Percentiles rank a stretch among this genome's conserved stretches.
Conservation (phyloP, 2,329 filamentous ascomycete species). For the Alternaria gansuensis region DNA sequence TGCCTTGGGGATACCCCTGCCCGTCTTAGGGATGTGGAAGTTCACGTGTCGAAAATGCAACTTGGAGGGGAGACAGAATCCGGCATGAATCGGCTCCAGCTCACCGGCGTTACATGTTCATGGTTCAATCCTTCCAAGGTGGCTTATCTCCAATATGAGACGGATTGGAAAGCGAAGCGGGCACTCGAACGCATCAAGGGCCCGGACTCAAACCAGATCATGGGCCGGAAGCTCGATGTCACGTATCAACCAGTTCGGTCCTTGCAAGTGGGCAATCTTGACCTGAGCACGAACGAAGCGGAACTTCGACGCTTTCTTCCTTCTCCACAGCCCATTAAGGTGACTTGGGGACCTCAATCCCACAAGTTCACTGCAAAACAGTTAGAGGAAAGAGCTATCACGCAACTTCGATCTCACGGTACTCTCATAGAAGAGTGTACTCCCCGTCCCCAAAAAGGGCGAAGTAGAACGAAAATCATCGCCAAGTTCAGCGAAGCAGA, state of each 20-base stretch:
- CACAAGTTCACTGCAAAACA: slow-evolving; percentile 1
- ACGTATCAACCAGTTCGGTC: slow-evolving; percentile 1
- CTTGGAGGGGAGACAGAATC: slow-evolving; percentile 8
- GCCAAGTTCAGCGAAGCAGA: slow-evolving; percentile 6
- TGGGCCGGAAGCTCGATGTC: slow-evolving; percentile 2
- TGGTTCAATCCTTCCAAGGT: slow-evolving; percentile 12
- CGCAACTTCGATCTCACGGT: slow-evolving; percentile 3
- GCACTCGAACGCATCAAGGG: not conserved
- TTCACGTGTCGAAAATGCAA: slow-evolving; percentile 8
- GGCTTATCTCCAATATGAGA: slow-evolving; percentile 5
- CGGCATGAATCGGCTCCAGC: slow-evolving; percentile 30
- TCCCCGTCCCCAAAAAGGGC: not conserved
- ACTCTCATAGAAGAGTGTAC: not conserved
- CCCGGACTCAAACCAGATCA: not conserved
- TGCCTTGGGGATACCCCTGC: not conserved
- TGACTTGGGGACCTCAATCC: slow-evolving; percentile 3
- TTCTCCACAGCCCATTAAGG: slow-evolving; percentile 6
- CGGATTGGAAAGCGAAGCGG: slow-evolving; percentile 4
- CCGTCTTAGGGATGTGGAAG: not conserved
- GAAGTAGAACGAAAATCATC: slow-evolving; percentile 9
- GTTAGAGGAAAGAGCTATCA: not conserved
- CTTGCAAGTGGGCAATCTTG: slow-evolving; percentile 5
- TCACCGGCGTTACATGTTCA: slow-evolving; percentile 26
- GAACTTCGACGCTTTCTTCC: slow-evolving; percentile 7
- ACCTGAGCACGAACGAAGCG: not conserved